Base-by-base conservation (phyloP, 768 basidiomycete genomes). In the Porphyrellus cyaneotinctus region DNA sequence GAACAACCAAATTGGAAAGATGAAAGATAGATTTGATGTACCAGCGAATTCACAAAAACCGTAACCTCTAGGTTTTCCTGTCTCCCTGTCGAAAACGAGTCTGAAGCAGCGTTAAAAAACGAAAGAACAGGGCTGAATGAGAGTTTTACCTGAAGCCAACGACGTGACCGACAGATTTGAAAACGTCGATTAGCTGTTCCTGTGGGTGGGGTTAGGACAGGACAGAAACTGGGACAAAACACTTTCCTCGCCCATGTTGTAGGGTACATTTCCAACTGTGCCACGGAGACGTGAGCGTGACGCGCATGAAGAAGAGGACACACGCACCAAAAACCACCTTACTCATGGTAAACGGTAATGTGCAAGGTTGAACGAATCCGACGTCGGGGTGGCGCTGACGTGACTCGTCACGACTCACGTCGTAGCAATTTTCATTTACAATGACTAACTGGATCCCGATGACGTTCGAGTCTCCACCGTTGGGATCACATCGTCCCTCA, bases 21-120 rank as follows among this genome's bases (percentile, higher is more conserved):
- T 49, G 57, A 49, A 58, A 54, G 50, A 64, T 64, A 54, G 72
- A 65, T 69, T 65, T 70, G 65, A 76, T 78, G 74, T 81, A 91
- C 90, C 91, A 59, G 87, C 82, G 63, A 91, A 94, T 81, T 93
- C 91, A 76, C 91, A 92, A 65, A 92, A 92, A 20, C 92, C 93
- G 69, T 94, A 95, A 26, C 93, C 93, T 72, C 86, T 87, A 46
- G 93, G 91, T 68, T 95, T 95, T 49, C 91, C 92, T n/a, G 92
- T 93, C 52, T 91, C 91, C 65, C 91, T 77, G 74, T 93, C 91
- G 70, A 88, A 91, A 43, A 92, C 90, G 43, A 93, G 78, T 68
- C 91, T 93, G 60, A 28, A 51, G 31, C 7, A 11, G 48, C 42
- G 30, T 59, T 17, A 49, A 57, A 26, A 18, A 12, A 4, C 17